Evolutionary conservation across 139 green algal genomes (phyloP), one percentile per base, ranked within the genome.

Genomic region (Chlorella ohadii): DNA sequence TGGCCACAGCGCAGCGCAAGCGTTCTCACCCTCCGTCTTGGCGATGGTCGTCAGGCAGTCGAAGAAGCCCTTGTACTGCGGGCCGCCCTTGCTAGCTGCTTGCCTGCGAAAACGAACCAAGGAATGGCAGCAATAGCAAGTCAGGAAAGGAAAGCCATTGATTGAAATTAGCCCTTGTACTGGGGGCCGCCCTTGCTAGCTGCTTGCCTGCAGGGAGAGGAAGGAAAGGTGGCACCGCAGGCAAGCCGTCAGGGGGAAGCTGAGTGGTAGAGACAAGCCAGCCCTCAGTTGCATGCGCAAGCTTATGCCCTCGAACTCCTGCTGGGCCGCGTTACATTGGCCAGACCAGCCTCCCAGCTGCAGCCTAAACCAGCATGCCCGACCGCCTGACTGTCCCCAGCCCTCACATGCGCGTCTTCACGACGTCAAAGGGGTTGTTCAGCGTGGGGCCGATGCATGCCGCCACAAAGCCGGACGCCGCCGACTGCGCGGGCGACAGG

Each of bases 371-470:
- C n/a, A n/a, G n/a, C n/a, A n/a, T n/a, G n/a, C n/a, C n/a, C n/a
- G n/a, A n/a, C n/a, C n/a, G n/a, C 2, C 23, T 33, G 22, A 33
- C 19, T 2, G 2, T 2, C 23, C 25, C 59, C 13, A 16, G 22
- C 4, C 28, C 79, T 72, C 82, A 82, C 68, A 90, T 84, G 44
- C 86, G 84, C 51, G 82, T 87, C 89, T 99, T 99, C 72, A 95
- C 91, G 39, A 99, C 96, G 79, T 99, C 96, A 84, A 99, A 98
- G 41, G 96, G 96, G 19, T 95, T 95, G 5, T 96, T 99, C 0
- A 92, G 91, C 0, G 94, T 41, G 3, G 96, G 96, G 4, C 96
- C 96, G 12, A 98, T 85, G 79, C 88, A 94, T 20, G 94, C 96
- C 22, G 96, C 96, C 3, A 92, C 89, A 84, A 98, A 98, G 73